phyloP scores from a whole-genome alignment of 495 filamentous ascomycete genomes.

The Penicillium cataractarum region DNA sequence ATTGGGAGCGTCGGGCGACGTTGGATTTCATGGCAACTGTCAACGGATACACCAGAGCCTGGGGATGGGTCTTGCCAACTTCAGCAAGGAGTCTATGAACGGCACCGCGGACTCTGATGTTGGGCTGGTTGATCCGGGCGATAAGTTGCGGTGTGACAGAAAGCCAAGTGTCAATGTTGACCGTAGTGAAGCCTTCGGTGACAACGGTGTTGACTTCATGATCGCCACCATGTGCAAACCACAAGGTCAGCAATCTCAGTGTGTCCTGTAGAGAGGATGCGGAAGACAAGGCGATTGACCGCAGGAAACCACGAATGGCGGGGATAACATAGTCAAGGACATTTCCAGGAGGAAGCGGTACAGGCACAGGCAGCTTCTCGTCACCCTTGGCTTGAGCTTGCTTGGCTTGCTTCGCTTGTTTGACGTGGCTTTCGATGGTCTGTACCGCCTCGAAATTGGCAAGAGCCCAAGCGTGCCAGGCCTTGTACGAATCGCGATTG shows the following conservation, averaged over 20 bases:
- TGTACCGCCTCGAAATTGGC: conserved; percentile 99
- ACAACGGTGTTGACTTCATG: conserved; percentile 84
- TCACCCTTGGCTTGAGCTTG: conserved; percentile 51
- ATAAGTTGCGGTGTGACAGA: conserved; percentile 98
- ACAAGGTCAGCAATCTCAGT: conserved; percentile 86
- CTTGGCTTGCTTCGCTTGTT: conserved; percentile 50
- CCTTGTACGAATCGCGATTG: conserved; percentile 94
- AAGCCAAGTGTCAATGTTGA: conserved; percentile 97
- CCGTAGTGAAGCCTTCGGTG: conserved; percentile 83
- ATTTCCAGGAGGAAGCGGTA: conserved; percentile 57
- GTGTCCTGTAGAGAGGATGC: conserved; percentile 95
- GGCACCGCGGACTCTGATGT: conserved; percentile 78
- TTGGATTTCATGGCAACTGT: conserved; percentile 98
- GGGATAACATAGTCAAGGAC: conserved; percentile 89
- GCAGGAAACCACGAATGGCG: conserved; percentile 91
- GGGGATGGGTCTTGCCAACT: conserved; percentile 90
- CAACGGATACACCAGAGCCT: conserved; percentile 98
- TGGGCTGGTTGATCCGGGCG: conserved; percentile 94
- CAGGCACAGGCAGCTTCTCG: conserved; percentile 34
- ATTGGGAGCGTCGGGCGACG: conserved; percentile 73
- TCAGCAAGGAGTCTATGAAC: conserved; percentile 91
- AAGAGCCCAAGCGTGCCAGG: conserved; percentile 98
- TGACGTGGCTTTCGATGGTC: conserved; percentile 64
- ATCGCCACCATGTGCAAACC: conserved; percentile 92
- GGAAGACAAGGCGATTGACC: conserved; percentile 87